Conservation (phyloP, 768 basidiomycete genomes). For the Termitomyces sp. region DNA sequence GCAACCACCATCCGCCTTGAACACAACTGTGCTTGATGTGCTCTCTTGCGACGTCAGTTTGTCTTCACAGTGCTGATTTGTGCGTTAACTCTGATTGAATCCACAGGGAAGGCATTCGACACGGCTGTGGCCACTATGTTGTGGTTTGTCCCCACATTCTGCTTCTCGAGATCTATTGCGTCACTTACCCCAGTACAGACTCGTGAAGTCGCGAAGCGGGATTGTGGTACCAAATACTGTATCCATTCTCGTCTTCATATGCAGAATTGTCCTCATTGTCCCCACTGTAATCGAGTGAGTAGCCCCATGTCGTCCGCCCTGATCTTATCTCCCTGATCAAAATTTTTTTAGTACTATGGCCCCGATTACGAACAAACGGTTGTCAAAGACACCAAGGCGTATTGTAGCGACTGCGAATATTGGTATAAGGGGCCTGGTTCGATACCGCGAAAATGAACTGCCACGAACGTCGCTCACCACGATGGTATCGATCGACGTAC, state of each 20-base stretch:
- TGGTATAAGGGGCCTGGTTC: conserved; percentile 51
- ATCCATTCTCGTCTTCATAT: conserved; percentile 31
- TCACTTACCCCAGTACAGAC: conserved; percentile 34
- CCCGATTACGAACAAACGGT: conserved; percentile 67
- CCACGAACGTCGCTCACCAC: conserved; percentile 3
- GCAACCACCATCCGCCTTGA: conserved; percentile 2
- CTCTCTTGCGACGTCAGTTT: conserved; percentile 49
- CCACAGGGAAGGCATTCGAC: conserved; percentile 66
- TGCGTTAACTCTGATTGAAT: conserved; percentile 20
- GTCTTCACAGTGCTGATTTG: conserved; percentile 12
- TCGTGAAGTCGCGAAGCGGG: conserved; percentile 44
- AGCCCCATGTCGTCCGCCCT: not conserved
- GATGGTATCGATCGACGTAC: not conserved
- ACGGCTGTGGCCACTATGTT: conserved; percentile 79
- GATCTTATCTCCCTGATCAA: conserved; percentile 10
- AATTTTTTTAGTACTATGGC: conserved; percentile 54
- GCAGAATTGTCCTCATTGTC: conserved; percentile 33
- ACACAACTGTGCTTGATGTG: conserved; percentile 35
- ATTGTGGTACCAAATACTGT: conserved; percentile 48
- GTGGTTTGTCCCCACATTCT: conserved; percentile 40
- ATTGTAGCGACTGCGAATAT: conserved; percentile 55
- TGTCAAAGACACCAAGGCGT: conserved; percentile 44
- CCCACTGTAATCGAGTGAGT: conserved; percentile 42
- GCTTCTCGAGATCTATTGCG: not conserved
- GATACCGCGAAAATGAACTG: conserved; percentile 25